A percentile compares a stretch with the other conserved stretches of the same genome.
Evolutionary conservation across 2,329 filamentous ascomycete species (phyloP).

Genomic region (Aspergillus transmontanensis): DNA sequence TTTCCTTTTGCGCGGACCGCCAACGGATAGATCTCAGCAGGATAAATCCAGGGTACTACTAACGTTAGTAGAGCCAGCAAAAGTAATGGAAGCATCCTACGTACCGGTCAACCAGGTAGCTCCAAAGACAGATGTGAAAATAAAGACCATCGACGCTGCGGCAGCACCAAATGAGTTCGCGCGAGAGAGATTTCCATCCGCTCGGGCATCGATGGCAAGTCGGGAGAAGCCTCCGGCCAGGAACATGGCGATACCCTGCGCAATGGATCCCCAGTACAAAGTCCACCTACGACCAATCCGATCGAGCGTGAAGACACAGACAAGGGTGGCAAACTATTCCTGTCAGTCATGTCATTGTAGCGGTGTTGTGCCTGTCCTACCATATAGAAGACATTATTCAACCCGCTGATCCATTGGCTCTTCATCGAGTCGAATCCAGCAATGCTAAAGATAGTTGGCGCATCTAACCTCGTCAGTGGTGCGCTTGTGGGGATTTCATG

Average conservation of each 20-base stretch:
- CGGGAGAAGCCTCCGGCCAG: slow-evolving; percentile 65
- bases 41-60: slow-evolving; percentile 63
- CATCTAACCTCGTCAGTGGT: slow-evolving; percentile 30
- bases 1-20: slow-evolving; percentile 73
- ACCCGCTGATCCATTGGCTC: slow-evolving; percentile 65
- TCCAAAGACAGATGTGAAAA: slow-evolving; percentile 67
- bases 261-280: slow-evolving; percentile 67
- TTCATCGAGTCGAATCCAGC: slow-evolving; percentile 65
- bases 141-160: slow-evolving; percentile 70
- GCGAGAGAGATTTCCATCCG: slow-evolving; percentile 48
- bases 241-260: slow-evolving; percentile 68
- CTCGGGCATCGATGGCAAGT: slow-evolving; percentile 53
- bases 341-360: not conserved
- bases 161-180: slow-evolving; percentile 62
- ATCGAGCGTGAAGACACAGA: slow-evolving; percentile 71
- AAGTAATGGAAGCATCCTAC: slow-evolving; percentile 64
- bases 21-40: slow-evolving; percentile 73
- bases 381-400: slow-evolving; percentile 61
- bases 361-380: slow-evolving; percentile 28
- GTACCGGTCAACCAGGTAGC: slow-evolving; percentile 59
- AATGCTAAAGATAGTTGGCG: slow-evolving; percentile 63
- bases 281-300: slow-evolving; percentile 70
- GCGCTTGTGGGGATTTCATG: not conserved
- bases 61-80: slow-evolving; percentile 54
- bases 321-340: slow-evolving; percentile 63